Evolutionary conservation across 2,329 filamentous ascomycete species (phyloP), one percentile per base, ranked within the genome.

Genomic region (Coniosporium uncinatum): DNA sequence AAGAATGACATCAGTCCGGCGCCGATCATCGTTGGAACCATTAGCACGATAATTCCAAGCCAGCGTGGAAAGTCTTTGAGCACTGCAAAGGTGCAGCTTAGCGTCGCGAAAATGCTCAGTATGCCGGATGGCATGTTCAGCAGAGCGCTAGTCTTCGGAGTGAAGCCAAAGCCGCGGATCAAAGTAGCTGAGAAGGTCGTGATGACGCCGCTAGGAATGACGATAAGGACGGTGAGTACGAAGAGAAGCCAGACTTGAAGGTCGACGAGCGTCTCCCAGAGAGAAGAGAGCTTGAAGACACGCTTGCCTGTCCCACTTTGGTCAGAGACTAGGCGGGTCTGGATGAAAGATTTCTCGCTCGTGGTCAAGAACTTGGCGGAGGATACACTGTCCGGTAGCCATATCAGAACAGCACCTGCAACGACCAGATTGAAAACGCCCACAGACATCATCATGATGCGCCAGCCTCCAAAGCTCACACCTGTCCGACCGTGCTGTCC

Each of bases 91-190:
- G 42, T 44, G 42, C 33, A 36, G 33, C 14, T 21, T 14, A 42
- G 3, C n/a, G 36, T 16, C 11, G 39, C 22, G 8, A 42, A 14
- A 43, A 78, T 77, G 57, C 66, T 73, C 40, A 77, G 64, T 2
- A 62, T 62, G 8, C 74, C 73, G 2, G 70, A 73, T 2, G 73
- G 74, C 61, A 73, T 77, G 52, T 76, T 77, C 53, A 78, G 69
- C 5, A 78, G 58, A 3, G 74, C 72, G 3, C 73, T 60, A 22
- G 61, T 52, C 47, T 67, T 67, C 2, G 69, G 52, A 4, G 52
- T 52, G 46, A 70, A 76, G 13, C 69, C 67, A 27, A 77, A 59
- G 42, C 64, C 66, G 21, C 56, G 59, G 43, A 78, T 76, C 11
- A 78, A 57, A 4, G 73, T 77, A 2, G 74, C 58, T 3, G 75